phyloP scores from a whole-genome alignment of 1,139 yeast species.

The Pichia sp. region DNA sequence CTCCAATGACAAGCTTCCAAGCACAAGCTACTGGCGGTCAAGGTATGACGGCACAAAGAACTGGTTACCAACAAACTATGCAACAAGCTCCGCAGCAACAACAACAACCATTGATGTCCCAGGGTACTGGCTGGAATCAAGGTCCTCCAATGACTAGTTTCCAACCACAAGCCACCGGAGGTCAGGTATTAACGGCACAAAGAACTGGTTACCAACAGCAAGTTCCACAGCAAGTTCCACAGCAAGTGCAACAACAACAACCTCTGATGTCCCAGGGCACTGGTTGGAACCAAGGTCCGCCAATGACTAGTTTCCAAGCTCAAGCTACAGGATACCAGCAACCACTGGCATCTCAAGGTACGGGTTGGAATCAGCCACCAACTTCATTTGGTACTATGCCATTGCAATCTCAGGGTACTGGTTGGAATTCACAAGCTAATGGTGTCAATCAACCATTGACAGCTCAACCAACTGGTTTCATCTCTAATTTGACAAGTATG shows the following conservation, averaged over 20 bases:
- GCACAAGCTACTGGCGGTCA: slow-evolving; percentile 25
- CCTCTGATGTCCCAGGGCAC: slow-evolving; percentile 26
- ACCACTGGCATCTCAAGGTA: slow-evolving; percentile 18
- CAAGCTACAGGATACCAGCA: slow-evolving; percentile 25
- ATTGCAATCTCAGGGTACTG: slow-evolving; percentile 32
- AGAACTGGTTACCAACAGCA: slow-evolving; percentile 21
- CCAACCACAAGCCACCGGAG: slow-evolving; percentile 16
- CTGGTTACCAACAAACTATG: slow-evolving; percentile 23
- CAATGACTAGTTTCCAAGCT: slow-evolving; percentile 15
- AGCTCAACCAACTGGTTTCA: slow-evolving; percentile 33
- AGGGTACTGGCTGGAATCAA: slow-evolving; percentile 24
- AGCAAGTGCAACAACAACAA: slow-evolving; percentile 9
- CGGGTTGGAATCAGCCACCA: slow-evolving; percentile 26
- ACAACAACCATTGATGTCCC: slow-evolving; percentile 17
- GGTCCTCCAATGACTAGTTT: slow-evolving; percentile 14
- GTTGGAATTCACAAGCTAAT: slow-evolving; percentile 13
- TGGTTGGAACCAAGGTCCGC: slow-evolving; percentile 13
- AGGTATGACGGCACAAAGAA: slow-evolving; percentile 19
- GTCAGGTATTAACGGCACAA: slow-evolving; percentile 9
- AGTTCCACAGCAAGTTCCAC: background rate
- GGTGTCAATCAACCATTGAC: slow-evolving; percentile 28
- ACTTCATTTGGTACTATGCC: slow-evolving; percentile 26
- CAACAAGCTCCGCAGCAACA: slow-evolving; percentile 10
- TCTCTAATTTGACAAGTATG: slow-evolving; percentile 28
- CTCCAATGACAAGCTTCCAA: slow-evolving; percentile 14